These are phyloP conservation scores for Candida hungchunana DNA, from an alignment of 805 yeast species.

Conservation along the genomic window DNA sequence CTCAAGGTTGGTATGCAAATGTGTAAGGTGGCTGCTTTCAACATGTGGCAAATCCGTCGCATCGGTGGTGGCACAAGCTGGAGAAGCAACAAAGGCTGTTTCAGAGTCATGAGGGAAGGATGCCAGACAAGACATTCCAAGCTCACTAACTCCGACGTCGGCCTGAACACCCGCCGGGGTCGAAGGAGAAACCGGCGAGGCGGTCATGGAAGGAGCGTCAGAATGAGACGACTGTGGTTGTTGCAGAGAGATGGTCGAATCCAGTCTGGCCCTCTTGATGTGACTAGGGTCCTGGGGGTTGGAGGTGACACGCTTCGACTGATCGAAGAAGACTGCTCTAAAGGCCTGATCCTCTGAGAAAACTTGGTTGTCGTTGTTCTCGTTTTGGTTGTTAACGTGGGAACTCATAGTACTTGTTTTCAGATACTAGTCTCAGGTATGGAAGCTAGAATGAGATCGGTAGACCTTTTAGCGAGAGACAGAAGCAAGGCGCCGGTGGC, in stretches of 20 bases:
- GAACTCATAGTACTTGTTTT: conserved; percentile 1
- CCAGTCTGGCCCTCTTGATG: conserved; percentile 32
- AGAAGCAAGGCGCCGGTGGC: too few species aligned
- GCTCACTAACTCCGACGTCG: conserved; percentile 16
- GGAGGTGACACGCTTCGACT: conserved; percentile 20
- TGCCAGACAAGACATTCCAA: conserved; percentile 10
- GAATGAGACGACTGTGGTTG: conserved; percentile 7
- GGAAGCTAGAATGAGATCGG: too few species aligned
- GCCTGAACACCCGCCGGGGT: conserved; percentile 10
- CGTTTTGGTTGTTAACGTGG: conserved; percentile 1
- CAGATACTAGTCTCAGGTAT: too few species aligned
- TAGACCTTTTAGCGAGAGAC: too few species aligned
- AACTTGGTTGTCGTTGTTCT: conserved; percentile 27
- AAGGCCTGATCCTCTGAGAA: conserved; percentile 31
- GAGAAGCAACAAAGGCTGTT: conserved; percentile 16
- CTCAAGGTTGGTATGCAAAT: conserved; percentile 3
- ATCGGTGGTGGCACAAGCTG: conserved; percentile 12
- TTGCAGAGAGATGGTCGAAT: conserved; percentile 18
- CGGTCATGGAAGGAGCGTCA: conserved; percentile 12
- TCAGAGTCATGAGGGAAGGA: conserved; percentile 6
- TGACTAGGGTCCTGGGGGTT: conserved; percentile 15
- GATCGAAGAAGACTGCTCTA: conserved; percentile 25
- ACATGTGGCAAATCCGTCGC: background rate
- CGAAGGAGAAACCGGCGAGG: conserved; percentile 12
- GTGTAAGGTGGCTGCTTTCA: conserved; percentile 5